Percentiles rank a stretch among this genome's conserved stretches.
Evolutionary conservation across 75 land plant species (phyloP).

Genomic region (Pinus albicaulis): DNA sequence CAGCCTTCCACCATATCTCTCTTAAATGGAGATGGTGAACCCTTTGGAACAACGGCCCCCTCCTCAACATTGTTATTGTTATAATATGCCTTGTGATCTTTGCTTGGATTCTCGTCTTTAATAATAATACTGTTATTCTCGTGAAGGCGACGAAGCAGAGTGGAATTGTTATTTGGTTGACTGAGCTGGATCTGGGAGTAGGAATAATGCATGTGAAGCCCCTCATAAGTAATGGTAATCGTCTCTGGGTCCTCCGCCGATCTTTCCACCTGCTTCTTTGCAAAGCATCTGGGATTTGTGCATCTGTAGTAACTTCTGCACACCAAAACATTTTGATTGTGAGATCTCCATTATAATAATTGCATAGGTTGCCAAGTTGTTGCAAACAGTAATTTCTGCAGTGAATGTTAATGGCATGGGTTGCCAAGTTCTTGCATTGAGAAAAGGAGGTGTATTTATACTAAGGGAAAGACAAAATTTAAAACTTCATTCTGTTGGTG

Average conservation of each 20-base stretch:
- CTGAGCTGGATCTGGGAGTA: slow-evolving; percentile 23
- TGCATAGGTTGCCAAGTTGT: neutral
- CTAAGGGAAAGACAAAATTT: too few relatives aligned
- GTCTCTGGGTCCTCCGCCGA: slow-evolving; percentile 54
- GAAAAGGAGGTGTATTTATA: too few relatives aligned
- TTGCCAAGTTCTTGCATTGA: too few relatives aligned
- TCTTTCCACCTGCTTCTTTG: slow-evolving; percentile 75
- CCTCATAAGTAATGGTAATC: slow-evolving; percentile 69
- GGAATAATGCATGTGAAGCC: slow-evolving; percentile 66
- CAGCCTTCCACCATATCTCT: neutral
- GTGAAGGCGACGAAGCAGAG: neutral
- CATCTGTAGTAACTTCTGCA: slow-evolving; percentile 74
- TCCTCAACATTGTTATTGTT: neutral
- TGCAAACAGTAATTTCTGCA: neutral
- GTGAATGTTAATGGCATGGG: too few relatives aligned
- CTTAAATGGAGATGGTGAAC: neutral
- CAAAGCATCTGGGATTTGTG: slow-evolving; percentile 71
- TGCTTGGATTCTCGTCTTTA: slow-evolving; percentile 13
- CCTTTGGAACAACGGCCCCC: neutral
- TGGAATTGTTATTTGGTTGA: neutral
- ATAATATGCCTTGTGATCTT: neutral
- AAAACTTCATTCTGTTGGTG: too few relatives aligned
- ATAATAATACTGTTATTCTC: slow-evolving; percentile 10
- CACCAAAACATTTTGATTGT: neutral
- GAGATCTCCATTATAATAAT: neutral